Evolutionary conservation across 495 filamentous ascomycete genomes (phyloP), one percentile per base, ranked within the genome.

Genomic region (Penicillium maclennaniae): DNA sequence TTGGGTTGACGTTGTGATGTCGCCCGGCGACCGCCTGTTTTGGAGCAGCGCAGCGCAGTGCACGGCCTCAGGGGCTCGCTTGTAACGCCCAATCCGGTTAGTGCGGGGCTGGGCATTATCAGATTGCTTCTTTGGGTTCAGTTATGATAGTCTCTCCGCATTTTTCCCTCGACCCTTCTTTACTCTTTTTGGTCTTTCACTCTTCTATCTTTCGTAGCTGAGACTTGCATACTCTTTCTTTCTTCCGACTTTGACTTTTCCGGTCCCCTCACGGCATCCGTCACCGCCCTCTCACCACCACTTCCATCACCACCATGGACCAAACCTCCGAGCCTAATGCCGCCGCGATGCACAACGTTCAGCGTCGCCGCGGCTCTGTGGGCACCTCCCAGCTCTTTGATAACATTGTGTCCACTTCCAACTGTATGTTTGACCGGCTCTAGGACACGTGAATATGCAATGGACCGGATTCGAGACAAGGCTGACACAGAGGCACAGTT

Each of bases 371-470:
- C 34, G 71, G 66, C 49, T 78, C 75, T 37, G 92, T 96, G 79
- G 92, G 89, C 47, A 92, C 93, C 63, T 84, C 87, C 54, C 81
- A 87, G 62, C 83, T 98, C 61, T 83, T 98, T 69, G 95, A 97
- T 62, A 91, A 86, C 72, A 98, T 98, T 63, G 90, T 97, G 59
- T 88, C 92, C 58, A 89, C 87, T 52, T 95, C 92, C 52, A 98
- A 98, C 77, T 98, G 93, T 97, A 75, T 47, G 83, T 70, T 56
- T 25, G 41, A 17, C 27, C n/a, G 16, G 28, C 43, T 36, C 7
- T 25, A 3, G 12, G 31, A 20, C 17, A 6, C 37, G 43, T 60
- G 28, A 56, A 10, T 6, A 40, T 28, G 52, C 19, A n/a, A 31
- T 12, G 20, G 23, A 44, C 17, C 10, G 38, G 37, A 38, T 9